Conservation (phyloP, 495 filamentous ascomycete genomes). For the Penicillium daleae region DNA sequence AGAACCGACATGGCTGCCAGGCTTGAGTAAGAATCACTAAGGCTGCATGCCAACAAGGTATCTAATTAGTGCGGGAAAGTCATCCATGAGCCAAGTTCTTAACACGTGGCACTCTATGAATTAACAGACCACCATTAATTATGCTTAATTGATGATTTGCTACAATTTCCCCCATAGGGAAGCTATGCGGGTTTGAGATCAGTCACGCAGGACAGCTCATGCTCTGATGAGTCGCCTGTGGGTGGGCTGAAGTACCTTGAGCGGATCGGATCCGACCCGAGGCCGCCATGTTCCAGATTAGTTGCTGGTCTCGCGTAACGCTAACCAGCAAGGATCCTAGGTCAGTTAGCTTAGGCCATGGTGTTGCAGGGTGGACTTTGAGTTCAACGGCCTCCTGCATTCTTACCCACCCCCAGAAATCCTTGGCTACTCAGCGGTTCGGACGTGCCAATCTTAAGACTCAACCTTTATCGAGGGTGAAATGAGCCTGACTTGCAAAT, state of each 20-base stretch:
- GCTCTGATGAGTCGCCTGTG: not conserved
- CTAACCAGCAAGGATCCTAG: not conserved
- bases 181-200: no score
- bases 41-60: no score
- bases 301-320: not conserved
- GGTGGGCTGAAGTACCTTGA: not conserved
- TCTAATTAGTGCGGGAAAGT: no score
- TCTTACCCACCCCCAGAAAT: not conserved
- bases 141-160: not conserved
- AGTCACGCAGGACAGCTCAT: not conserved
- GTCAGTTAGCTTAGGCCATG: not conserved
- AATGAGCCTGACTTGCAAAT: no score
- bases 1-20: not conserved
- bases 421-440: not conserved
- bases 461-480: no score
- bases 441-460: not conserved
- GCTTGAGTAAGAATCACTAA: not conserved
- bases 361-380: not conserved
- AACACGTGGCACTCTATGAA: no score
- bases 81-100: no score
- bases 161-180: no score
- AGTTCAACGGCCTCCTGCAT: not conserved
- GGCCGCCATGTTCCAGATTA: not conserved
- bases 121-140: no score
- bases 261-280: constrained; percentile 1